Percentiles rank a stretch among this genome's conserved stretches.
These are phyloP conservation scores for Gossypium sturtianum DNA, from an alignment of 345 rosid species.

Conservation along the genomic window DNA sequence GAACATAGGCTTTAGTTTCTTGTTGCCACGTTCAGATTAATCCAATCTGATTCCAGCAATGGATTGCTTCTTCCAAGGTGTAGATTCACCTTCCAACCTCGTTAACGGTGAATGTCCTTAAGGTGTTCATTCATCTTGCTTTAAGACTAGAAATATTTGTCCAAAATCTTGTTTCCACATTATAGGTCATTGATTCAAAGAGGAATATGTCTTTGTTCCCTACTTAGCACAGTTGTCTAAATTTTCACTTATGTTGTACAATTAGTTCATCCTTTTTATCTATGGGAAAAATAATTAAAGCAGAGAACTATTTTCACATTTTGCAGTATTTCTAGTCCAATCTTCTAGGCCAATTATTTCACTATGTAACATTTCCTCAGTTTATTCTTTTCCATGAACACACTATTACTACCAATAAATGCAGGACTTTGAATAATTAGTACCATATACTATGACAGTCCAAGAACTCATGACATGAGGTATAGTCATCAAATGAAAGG, in stretches of 20 bases:
- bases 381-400: too few species aligned
- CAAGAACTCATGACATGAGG: too few species aligned
- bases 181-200: conserved; percentile 26
- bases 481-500: too few species aligned
- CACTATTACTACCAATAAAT: too few species aligned
- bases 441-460: too few species aligned
- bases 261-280: conserved; percentile 16
- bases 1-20: conserved; percentile 85
- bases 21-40: conserved; percentile 63
- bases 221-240: conserved; percentile 11
- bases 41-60: background rate
- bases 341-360: background rate
- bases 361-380: background rate
- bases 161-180: background rate
- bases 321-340: background rate
- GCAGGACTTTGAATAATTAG: too few species aligned
- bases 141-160: conserved; percentile 2
- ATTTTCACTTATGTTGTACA: conserved; percentile 22
- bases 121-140: background rate
- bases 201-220: conserved; percentile 22
- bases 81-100: background rate
- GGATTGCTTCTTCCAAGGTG: background rate
- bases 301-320: background rate
- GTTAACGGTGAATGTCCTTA: background rate
- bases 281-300: background rate